Base-by-base conservation (phyloP, 306 rosid genomes). In the Quercus glauca region DNA sequence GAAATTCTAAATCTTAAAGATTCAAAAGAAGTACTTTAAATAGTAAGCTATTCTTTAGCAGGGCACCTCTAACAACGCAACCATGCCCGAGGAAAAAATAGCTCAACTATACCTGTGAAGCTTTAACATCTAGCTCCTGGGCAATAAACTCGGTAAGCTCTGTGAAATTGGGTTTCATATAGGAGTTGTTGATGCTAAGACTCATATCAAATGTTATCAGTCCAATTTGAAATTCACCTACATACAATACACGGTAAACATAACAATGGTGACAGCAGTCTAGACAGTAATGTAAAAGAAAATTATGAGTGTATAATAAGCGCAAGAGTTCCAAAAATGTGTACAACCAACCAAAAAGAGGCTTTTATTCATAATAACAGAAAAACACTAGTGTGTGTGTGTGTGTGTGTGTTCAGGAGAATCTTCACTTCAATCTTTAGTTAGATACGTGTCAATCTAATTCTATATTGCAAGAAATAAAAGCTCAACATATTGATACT, bases 71-170 rank as follows among this genome's bases (percentile, higher is more conserved):
- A 14, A 43, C n/a, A 78, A 15, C 17, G 2, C 4, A 20, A 13
- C 11, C 13, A 77, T 80, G 73, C 61, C 91, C 73, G 43, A 91
- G 55, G 49, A 17, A 76, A 69, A 53, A 69, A 57, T 20, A 72
- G 71, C 72, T 45, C 67, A 74, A 61, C 73, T 6, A 59, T 83
- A 88, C 98, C 99, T 93, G 99, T 21, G 97, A 90, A 81, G 82
- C 59, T 55, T 90, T 82, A 81, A 93, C 87, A 73, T 89, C 84
- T 83, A 96, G 81, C 74, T 78, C 93, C 19, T 84, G 90, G 82
- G 99, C 94, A 73, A 96, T 90, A 85, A 79, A 88, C 80, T 81
- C 89, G 18, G 87, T 79, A 68, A 96, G 86, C 73, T 89, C 90
- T 14, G 85, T 75, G 35, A 86, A 78, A 86, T 85, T 87, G 83